These are phyloP conservation scores for Thielaviopsis populi DNA, from an alignment of 2,329 filamentous ascomycete species.

Conservation along the genomic window DNA sequence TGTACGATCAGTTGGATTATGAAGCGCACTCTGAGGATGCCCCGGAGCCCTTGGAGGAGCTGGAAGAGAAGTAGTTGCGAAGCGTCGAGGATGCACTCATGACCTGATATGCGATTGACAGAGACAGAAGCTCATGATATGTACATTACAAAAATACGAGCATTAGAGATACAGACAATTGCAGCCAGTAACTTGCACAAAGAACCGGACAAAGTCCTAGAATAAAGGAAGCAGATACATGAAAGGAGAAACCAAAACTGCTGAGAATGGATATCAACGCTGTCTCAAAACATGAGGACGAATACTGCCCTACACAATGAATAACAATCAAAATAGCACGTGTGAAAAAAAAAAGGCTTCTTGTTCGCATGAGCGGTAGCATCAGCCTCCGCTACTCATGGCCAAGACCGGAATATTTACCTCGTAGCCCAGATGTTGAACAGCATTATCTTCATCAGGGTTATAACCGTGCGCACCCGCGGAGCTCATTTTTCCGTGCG, in stretches of 20 bases:
- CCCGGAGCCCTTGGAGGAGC: not conserved
- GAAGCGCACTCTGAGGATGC: conserved; percentile 2
- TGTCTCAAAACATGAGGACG: not conserved
- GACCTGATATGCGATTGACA: not conserved
- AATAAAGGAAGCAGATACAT: not conserved
- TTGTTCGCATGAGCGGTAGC: too few species aligned
- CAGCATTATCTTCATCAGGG: not conserved
- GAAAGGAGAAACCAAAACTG: not conserved
- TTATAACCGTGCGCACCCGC: not conserved
- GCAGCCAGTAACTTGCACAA: not conserved
- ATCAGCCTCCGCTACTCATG: too few species aligned
- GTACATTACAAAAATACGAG: not conserved
- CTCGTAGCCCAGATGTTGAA: not conserved
- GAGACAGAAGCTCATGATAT: not conserved
- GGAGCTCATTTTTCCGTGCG: not conserved
- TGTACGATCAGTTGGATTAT: conserved; percentile 1
- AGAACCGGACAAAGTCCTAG: not conserved
- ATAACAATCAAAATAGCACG: not conserved
- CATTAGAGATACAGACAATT: not conserved
- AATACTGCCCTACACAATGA: not conserved
- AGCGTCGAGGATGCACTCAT: not conserved
- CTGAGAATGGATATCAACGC: not conserved
- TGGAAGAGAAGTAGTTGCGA: not conserved
- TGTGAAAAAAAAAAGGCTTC: too few species aligned
- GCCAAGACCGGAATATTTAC: not conserved